Evolutionary conservation across 2,329 filamentous ascomycete genomes (phyloP).

Genomic region (Fusarium sp.): DNA sequence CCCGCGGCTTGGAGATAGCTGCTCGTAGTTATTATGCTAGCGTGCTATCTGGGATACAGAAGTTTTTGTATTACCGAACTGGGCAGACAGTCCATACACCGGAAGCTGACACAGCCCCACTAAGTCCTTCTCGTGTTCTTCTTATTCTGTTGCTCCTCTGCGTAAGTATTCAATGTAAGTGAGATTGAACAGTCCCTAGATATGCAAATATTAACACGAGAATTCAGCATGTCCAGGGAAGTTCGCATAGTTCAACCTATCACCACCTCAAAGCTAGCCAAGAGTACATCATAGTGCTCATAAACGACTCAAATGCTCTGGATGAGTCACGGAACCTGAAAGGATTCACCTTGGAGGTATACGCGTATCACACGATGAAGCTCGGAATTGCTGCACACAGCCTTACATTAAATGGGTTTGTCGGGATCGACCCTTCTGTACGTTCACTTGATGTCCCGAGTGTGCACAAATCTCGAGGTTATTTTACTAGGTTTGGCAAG

Average conservation of each 20-base stretch:
- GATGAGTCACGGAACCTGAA: neutral
- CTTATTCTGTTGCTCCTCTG: neutral
- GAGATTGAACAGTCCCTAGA: rapidly evolving
- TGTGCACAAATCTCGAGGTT: neutral
- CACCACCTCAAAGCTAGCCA: neutral
- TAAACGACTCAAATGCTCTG: too few relatives aligned
- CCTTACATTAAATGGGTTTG: neutral
- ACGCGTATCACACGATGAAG: neutral
- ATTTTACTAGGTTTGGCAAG: neutral
- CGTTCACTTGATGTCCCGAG: neutral
- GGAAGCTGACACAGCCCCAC: neutral
- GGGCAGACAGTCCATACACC: neutral
- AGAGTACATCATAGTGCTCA: neutral
- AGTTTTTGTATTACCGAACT: neutral
- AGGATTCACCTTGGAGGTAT: constrained; percentile 4
- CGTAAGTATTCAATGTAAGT: neutral
- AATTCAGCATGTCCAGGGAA: neutral
- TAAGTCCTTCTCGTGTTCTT: neutral
- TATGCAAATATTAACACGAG: rapidly evolving
- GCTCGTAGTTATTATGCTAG: neutral
- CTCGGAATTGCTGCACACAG: neutral
- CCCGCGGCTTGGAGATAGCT: neutral
- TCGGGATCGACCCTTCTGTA: neutral
- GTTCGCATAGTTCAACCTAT: neutral
- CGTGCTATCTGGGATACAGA: neutral